A percentile compares a stretch with the other conserved stretches of the same genome.
Conservation (phyloP, 164 flowering plant species). For the Vitis riparia region DNA sequence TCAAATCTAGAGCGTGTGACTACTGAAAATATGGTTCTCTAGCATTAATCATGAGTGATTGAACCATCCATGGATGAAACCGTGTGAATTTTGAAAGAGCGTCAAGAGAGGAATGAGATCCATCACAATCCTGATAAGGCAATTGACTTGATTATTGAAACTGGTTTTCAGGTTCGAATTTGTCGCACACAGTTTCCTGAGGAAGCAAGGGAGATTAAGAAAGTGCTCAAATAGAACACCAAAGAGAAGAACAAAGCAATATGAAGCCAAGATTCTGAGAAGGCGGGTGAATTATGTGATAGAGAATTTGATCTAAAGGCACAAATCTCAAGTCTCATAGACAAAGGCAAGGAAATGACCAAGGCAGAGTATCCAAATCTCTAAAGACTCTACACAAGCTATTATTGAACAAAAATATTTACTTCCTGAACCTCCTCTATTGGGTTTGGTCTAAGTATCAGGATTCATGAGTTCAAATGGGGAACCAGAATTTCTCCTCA, state of each 20-base stretch:
- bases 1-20: background rate
- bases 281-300: conserved; percentile 87
- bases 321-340: conserved; percentile 50
- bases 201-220: conserved; percentile 94
- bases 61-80: conserved; percentile 94
- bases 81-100: conserved; percentile 79
- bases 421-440: too few relatives aligned
- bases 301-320: conserved; percentile 78
- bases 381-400: too few relatives aligned
- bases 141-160: conserved; percentile 94
- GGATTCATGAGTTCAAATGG: too few relatives aligned
- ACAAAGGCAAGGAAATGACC: too few relatives aligned
- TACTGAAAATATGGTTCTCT: conserved; percentile 76
- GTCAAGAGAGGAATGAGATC: conserved; percentile 91
- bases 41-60: conserved; percentile 93
- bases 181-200: conserved; percentile 97
- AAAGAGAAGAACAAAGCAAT: conserved; percentile 93
- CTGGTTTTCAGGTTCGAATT: conserved; percentile 95
- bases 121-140: conserved; percentile 62
- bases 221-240: conserved; percentile 81
- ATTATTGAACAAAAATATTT: too few relatives aligned
- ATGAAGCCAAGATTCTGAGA: conserved; percentile 91
- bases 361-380: too few relatives aligned
- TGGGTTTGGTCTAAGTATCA: too few relatives aligned
- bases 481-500: too few relatives aligned